These are phyloP conservation scores for Pholiota molesta DNA, from an alignment of 768 basidiomycete species.

Conservation along the genomic window DNA sequence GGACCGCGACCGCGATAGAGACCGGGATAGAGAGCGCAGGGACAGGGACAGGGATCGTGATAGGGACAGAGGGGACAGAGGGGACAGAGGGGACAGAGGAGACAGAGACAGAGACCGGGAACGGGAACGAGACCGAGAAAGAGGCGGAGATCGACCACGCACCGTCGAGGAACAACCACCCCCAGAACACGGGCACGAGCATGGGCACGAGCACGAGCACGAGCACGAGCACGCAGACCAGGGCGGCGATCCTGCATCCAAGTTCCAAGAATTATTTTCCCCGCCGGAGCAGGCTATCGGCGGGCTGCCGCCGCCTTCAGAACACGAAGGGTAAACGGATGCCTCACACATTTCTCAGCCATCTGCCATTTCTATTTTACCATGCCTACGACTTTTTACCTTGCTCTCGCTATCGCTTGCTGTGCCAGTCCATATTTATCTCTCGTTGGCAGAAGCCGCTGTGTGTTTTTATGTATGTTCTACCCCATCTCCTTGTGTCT, in stretches of 20 bases:
- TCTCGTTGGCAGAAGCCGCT: not conserved
- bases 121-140: conserved; percentile 18
- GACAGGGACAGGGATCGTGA: conserved; percentile 20
- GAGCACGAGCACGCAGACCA: not conserved
- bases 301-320: conserved; percentile 20
- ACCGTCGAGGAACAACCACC: not conserved
- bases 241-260: conserved; percentile 24
- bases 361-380: not conserved
- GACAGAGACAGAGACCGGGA: conserved; percentile 16
- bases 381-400: not conserved
- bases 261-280: conserved; percentile 32
- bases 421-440: not conserved
- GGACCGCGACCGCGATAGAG: conserved; percentile 22
- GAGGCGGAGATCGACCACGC: conserved; percentile 11
- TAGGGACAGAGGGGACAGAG: conserved; percentile 6
- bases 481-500: not conserved
- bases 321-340: not conserved
- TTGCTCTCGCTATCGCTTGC: not conserved
- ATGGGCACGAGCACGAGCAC: not conserved
- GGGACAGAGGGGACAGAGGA: conserved; percentile 11
- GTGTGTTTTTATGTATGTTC: not conserved
- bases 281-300: conserved; percentile 22
- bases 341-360: not conserved
- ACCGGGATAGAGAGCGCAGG: conserved; percentile 16
- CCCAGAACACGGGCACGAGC: not conserved